Percentiles rank a stretch among this genome's conserved stretches.
Conservation (phyloP, 176 grass and related monocot genomes). For the Oryza coarctata region DNA sequence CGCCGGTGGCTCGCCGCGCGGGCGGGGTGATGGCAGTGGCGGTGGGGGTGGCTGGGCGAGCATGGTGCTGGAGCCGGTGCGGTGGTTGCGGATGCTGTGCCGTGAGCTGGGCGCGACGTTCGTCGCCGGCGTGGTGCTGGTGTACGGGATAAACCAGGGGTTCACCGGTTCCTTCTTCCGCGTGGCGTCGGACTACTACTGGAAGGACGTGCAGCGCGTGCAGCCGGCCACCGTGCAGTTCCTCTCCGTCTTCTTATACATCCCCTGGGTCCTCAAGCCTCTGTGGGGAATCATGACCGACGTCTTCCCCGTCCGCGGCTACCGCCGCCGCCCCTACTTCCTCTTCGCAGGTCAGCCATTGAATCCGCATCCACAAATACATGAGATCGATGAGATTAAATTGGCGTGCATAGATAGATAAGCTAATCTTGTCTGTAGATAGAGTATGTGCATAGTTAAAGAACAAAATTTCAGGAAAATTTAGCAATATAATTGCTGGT, state of each 20-base stretch:
- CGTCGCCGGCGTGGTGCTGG: slow-evolving; percentile 73
- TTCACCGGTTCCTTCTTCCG: slow-evolving; percentile 72
- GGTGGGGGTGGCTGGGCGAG: background rate
- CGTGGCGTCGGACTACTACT: slow-evolving; percentile 89
- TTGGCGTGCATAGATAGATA: background rate
- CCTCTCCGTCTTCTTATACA: slow-evolving; percentile 63
- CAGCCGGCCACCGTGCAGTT: slow-evolving; percentile 84
- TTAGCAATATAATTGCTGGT: background rate
- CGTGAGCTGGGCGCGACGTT: slow-evolving; percentile 79
- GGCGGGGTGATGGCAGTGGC: background rate
- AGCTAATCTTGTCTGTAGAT: background rate
- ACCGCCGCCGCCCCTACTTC: slow-evolving; percentile 86
- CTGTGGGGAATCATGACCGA: slow-evolving; percentile 88
- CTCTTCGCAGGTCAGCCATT: slow-evolving; percentile 60
- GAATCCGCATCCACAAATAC: background rate
- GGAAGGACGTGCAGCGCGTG: slow-evolving; percentile 86
- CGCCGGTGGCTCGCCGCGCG: background rate
- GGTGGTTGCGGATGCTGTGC: slow-evolving; percentile 82
- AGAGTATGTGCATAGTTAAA: background rate
- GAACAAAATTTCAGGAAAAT: background rate
- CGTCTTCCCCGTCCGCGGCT: slow-evolving; percentile 72
- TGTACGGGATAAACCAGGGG: slow-evolving; percentile 84
- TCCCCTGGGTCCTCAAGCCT: slow-evolving; percentile 90
- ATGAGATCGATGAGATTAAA: background rate
- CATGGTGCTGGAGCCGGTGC: slow-evolving; percentile 45